phyloP scores from a whole-genome alignment of 257 asterid species.

The Nicotiana paniculata region DNA sequence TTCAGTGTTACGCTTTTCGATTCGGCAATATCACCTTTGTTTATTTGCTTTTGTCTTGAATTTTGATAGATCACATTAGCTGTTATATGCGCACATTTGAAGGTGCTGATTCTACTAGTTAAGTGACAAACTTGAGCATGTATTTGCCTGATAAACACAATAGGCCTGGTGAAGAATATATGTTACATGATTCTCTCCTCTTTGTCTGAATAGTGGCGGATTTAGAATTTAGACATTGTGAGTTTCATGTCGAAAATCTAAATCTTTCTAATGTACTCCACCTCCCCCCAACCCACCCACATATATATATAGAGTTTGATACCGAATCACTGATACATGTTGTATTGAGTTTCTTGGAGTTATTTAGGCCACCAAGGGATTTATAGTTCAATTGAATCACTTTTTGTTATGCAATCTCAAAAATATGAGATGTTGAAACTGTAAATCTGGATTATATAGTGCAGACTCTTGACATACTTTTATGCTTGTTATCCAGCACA shows the following conservation, averaged over 20 bases:
- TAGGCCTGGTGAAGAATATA: conserved; percentile 62
- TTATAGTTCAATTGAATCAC: neutral
- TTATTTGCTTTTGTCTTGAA: neutral
- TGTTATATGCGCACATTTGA: conserved; percentile 42
- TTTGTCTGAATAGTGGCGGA: neutral
- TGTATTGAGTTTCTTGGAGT: neutral
- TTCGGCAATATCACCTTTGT: too few relatives aligned
- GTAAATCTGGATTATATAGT: neutral
- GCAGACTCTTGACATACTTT: neutral
- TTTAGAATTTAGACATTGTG: neutral
- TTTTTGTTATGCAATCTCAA: neutral
- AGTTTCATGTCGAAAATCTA: neutral
- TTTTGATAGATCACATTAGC: neutral
- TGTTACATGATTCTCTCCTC: neutral
- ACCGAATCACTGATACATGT: neutral
- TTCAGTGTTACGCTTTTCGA: too few relatives aligned
- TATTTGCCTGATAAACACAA: conserved; percentile 84
- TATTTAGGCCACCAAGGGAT: neutral
- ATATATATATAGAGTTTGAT: neutral
- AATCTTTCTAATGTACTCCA: too few relatives aligned
- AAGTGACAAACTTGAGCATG: conserved; percentile 69
- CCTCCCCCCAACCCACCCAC: neutral
- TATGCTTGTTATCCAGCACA: neutral
- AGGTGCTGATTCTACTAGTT: conserved; percentile 51
- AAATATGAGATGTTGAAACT: neutral